phyloP scores from a whole-genome alignment of 768 basidiomycete species.

The Mycena rosella region DNA sequence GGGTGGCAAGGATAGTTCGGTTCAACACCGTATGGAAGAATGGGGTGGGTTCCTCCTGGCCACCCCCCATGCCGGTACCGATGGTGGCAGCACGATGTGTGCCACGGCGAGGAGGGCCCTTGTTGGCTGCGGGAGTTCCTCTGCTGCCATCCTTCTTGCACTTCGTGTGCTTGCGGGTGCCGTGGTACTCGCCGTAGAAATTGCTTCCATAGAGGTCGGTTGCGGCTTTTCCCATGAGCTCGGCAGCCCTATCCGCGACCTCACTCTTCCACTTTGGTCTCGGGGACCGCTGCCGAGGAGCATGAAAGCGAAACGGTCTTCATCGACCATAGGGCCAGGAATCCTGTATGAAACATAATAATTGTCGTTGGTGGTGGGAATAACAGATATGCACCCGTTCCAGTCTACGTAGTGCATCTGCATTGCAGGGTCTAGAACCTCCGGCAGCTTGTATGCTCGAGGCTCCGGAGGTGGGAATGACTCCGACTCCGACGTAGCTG shows the following conservation, averaged over 20 bases:
- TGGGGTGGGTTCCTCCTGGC: not conserved
- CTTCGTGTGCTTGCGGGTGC: not conserved
- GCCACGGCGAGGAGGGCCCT: not conserved
- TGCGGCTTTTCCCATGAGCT: constrained; percentile 5
- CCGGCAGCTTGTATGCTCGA: not conserved
- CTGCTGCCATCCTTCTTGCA: not conserved
- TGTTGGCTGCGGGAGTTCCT: not conserved
- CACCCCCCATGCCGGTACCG: constrained; percentile 3
- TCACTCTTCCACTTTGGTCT: not conserved
- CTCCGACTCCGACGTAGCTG: no score
- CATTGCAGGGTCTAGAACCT: not conserved
- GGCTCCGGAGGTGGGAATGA: no score
- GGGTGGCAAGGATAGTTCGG: no score
- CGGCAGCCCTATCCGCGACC: not conserved
- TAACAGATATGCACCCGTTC: not conserved
- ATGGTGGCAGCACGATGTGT: not conserved
- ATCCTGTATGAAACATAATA: not conserved
- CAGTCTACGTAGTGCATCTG: not conserved
- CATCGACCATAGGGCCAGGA: constrained; percentile 1
- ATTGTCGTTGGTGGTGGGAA: no score
- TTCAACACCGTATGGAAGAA: no score
- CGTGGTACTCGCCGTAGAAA: not conserved
- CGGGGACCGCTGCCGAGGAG: not conserved
- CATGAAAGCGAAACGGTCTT: not conserved
- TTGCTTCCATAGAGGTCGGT: not conserved